Conservation (phyloP, 192 early-diverging fungal species). For the Entomortierella beljakovae region DNA sequence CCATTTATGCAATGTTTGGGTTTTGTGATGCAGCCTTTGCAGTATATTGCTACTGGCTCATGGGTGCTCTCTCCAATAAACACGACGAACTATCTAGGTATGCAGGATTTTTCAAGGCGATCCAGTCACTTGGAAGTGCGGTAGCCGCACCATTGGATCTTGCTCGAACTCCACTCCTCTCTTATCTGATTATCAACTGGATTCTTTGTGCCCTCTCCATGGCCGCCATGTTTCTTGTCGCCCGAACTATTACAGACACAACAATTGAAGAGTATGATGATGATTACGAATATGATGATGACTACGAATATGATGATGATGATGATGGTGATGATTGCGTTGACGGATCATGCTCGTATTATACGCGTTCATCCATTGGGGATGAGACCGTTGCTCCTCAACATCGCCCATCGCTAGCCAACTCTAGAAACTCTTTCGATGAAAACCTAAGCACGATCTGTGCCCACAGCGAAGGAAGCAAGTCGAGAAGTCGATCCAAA, state of each 20-base stretch:
- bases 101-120: constrained; percentile 90
- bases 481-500: constrained; percentile 16
- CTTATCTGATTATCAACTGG: constrained; percentile 54
- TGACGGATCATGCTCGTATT: too few species aligned
- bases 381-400: neutral
- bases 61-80: constrained; percentile 90
- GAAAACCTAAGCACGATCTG: constrained; percentile 23
- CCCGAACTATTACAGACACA: constrained; percentile 47
- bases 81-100: constrained; percentile 77
- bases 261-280: constrained; percentile 14
- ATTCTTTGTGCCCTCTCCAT: constrained; percentile 46
- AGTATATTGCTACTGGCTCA: constrained; percentile 83
- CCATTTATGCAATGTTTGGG: constrained; percentile 51
- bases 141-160: constrained; percentile 78
- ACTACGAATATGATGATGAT: constrained; percentile 7
- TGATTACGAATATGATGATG: neutral
- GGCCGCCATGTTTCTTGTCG: constrained; percentile 52
- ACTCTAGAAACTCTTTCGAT: constrained; percentile 12
- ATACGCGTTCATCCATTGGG: neutral
- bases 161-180: constrained; percentile 27
- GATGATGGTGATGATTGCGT: constrained; percentile 2
- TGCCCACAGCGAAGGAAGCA: constrained; percentile 24
- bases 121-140: constrained; percentile 82
- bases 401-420: neutral
- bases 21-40: constrained; percentile 54